Conservation (phyloP, 164 flowering plant genomes). For the Magnolia sinica region DNA sequence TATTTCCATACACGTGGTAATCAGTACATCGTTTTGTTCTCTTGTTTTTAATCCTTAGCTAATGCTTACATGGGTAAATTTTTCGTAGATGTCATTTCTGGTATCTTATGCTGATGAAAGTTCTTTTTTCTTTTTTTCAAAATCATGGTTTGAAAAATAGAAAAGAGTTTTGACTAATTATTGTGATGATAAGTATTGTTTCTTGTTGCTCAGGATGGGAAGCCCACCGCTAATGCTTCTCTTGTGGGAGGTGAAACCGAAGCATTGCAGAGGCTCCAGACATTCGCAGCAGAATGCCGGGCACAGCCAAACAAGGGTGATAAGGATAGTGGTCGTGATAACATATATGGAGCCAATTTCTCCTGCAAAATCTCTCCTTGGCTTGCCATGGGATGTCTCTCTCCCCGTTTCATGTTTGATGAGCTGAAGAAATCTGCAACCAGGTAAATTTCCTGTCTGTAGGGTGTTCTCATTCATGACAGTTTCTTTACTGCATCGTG, state of each 20-base stretch:
- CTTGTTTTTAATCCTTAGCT: too few species aligned
- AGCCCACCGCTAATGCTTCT: conserved; percentile 55
- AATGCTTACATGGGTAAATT: too few species aligned
- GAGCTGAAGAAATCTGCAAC: conserved; percentile 72
- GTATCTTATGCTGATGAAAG: too few species aligned
- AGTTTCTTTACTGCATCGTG: background rate
- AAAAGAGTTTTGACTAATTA: background rate
- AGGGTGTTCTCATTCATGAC: background rate
- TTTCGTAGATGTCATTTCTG: too few species aligned
- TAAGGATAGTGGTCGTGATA: conserved; percentile 42
- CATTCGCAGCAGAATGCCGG: conserved; percentile 74
- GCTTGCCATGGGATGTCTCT: conserved; percentile 89
- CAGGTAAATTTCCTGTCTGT: conserved; percentile 30
- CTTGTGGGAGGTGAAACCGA: conserved; percentile 92
- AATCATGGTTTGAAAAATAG: too few species aligned
- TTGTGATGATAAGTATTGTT: background rate
- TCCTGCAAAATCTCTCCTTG: conserved; percentile 95
- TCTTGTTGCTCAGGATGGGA: conserved; percentile 53
- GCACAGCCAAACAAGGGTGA: conserved; percentile 62
- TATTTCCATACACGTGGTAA: too few species aligned
- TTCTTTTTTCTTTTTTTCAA: too few species aligned
- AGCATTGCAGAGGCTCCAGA: conserved; percentile 71
- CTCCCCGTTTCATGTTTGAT: conserved; percentile 92
- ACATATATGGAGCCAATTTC: conserved; percentile 90
- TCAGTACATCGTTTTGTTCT: too few species aligned